Base-by-base conservation (phyloP, 768 basidiomycete species). In the Boletus huronensis region DNA sequence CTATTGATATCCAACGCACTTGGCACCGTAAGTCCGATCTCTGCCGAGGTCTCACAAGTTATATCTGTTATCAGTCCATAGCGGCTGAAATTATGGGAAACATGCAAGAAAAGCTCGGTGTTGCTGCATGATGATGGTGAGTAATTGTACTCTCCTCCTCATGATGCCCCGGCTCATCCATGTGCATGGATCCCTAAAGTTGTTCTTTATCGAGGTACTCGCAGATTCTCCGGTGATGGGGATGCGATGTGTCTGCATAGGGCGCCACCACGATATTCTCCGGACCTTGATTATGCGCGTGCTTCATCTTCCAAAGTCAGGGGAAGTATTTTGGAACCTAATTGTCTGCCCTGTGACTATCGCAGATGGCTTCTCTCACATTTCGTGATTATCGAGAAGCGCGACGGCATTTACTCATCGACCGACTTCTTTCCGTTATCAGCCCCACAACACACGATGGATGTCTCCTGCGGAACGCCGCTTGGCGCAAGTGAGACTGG, bases 41-140 rank as follows among this genome's bases (percentile, higher is more conserved):
- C 23, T 23, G 17, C 3, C 16, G 5, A 14, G 4, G 29, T 6
- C 19, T 40, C 7, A 28, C 16, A 25, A 19, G 1, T 31, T 31
- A 43, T 42, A 29, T 25, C 9, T 13, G 11, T 26, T 25, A 19
- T 19, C 55, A 87, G 82, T 65, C 88, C 7, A 80, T 89, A 62
- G 89, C 87, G 16, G 87, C 87, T n/a, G 88, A 85, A 11, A 85
- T 90, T 50, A 75, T 92, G 16, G 72, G 75, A 1, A 77, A 75
- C 40, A 85, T 90, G 87, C 79, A 90, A 56, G 87, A 85, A 1
- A 76, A 75, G 48, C 72, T 79, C 5, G 87, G 87, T 2, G 82
- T 87, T 39, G 65, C 82, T 28, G 86, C 84, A 10, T 90, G 88
- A 88, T 64, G 84, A 74, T 90, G 82, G 84, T 83, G 57, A 55